These are phyloP conservation scores for Priceomyces haplophilus DNA, from an alignment of 805 yeast species.

Conservation along the genomic window DNA sequence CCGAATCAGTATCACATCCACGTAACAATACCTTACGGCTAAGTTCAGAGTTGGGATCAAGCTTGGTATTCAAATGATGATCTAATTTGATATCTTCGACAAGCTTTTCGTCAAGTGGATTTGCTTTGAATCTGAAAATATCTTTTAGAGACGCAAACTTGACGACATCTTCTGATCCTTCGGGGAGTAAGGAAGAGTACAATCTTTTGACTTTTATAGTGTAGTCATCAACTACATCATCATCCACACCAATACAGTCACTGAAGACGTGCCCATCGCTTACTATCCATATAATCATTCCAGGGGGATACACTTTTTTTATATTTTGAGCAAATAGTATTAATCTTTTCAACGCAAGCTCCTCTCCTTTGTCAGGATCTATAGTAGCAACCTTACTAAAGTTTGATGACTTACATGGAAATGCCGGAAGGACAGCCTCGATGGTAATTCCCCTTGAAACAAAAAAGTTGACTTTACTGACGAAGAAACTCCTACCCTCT, in stretches of 20 bases:
- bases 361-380: conserved; percentile 53
- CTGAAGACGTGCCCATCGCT: conserved; percentile 67
- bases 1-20: conserved; percentile 39
- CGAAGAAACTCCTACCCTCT: conserved; percentile 44
- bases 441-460: conserved; percentile 46
- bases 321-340: conserved; percentile 29
- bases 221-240: conserved; percentile 48
- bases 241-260: conserved; percentile 62
- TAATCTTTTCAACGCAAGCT: conserved; percentile 30
- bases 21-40: conserved; percentile 35
- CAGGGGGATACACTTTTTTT: conserved; percentile 47
- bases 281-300: conserved; percentile 53
- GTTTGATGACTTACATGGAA: conserved; percentile 65
- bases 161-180: conserved; percentile 22
- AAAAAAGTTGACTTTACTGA: conserved; percentile 43
- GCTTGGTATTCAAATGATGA: conserved; percentile 32
- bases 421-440: conserved; percentile 61
- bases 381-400: conserved; percentile 46
- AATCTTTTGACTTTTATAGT: conserved; percentile 43
- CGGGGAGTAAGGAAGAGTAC: conserved; percentile 34
- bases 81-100: conserved; percentile 22
- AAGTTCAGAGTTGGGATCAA: conserved; percentile 31
- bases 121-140: conserved; percentile 24
- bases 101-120: conserved; percentile 11
- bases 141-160: conserved; percentile 35